Conservation (phyloP, 805 yeast species). For the Schwanniomyces pseudopolymorphus region DNA sequence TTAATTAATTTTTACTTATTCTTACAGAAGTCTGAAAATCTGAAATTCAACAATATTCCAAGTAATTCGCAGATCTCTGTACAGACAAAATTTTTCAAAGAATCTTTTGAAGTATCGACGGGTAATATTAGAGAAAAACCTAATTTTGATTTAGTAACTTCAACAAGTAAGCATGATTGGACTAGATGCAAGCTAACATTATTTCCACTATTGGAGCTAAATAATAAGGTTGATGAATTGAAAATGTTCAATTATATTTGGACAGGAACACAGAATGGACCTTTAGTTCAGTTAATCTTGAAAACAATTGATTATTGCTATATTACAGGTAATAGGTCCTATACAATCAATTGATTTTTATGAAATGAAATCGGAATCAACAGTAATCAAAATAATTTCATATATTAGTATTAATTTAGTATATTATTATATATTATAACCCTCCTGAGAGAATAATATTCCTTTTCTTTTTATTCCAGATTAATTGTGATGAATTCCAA, state of each 20-base stretch:
- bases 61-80: slow-evolving; percentile 21
- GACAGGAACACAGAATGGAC: slow-evolving; percentile 6
- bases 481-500: slow-evolving; percentile 33
- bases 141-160: slow-evolving; percentile 14
- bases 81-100: slow-evolving; percentile 30
- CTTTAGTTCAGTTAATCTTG: slow-evolving; percentile 15
- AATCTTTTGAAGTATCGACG: slow-evolving; percentile 23
- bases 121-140: slow-evolving; percentile 13
- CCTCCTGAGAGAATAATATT: slow-evolving; percentile 18
- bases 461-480: slow-evolving; percentile 27
- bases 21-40: background rate
- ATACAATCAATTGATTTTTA: slow-evolving; percentile 5
- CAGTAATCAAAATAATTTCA: no score
- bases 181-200: slow-evolving; percentile 34
- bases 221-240: slow-evolving; percentile 33
- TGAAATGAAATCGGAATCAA: slow-evolving; percentile 21
- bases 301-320: slow-evolving; percentile 31
- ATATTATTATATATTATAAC: slow-evolving; percentile 10
- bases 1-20: slow-evolving; percentile 10
- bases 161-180: slow-evolving; percentile 37
- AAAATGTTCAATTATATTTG: slow-evolving; percentile 27
- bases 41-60: slow-evolving; percentile 12
- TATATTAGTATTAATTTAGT: no score
- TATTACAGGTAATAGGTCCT: slow-evolving; percentile 36
- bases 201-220: slow-evolving; percentile 35